Conservation (phyloP, 2,329 filamentous ascomycete genomes). For the Bipolaris zeicola region DNA sequence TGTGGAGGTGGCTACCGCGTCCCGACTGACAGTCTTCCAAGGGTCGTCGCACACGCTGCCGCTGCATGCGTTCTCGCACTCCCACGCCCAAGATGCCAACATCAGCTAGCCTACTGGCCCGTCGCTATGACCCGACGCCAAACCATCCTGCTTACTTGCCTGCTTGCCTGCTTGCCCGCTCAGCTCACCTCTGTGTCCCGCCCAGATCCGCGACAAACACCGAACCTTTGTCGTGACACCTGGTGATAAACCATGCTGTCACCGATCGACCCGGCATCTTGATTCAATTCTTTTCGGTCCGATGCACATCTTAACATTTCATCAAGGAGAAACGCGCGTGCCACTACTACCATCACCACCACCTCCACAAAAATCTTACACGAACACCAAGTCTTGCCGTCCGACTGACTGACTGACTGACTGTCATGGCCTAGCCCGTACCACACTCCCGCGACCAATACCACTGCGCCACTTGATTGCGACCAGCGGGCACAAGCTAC, state of each 20-base stretch:
- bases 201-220: too few species aligned
- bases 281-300: slow-evolving; percentile 2
- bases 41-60: slow-evolving; percentile 4
- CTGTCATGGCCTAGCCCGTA: slow-evolving; percentile 4
- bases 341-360: neutral
- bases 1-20: slow-evolving; percentile 2
- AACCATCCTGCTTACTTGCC: neutral
- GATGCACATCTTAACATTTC: slow-evolving; percentile 5
- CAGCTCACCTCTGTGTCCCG: too few species aligned
- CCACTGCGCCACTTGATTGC: slow-evolving; percentile 6
- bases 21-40: neutral
- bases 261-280: neutral
- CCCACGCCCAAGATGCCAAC: neutral
- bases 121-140: neutral
- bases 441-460: neutral
- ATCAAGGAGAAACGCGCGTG: slow-evolving; percentile 5
- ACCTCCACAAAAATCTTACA: slow-evolving; percentile 4
- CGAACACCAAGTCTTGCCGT: slow-evolving; percentile 1
- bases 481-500: neutral
- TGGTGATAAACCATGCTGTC: slow-evolving; percentile 2
- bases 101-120: neutral
- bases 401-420: neutral
- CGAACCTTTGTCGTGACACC: too few species aligned
- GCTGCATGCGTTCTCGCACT: neutral
- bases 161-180: too few species aligned